Evolutionary conservation across 2,329 filamentous ascomycete species (phyloP), one percentile per base, ranked within the genome.

Genomic region (Fusarium zealandicum): DNA sequence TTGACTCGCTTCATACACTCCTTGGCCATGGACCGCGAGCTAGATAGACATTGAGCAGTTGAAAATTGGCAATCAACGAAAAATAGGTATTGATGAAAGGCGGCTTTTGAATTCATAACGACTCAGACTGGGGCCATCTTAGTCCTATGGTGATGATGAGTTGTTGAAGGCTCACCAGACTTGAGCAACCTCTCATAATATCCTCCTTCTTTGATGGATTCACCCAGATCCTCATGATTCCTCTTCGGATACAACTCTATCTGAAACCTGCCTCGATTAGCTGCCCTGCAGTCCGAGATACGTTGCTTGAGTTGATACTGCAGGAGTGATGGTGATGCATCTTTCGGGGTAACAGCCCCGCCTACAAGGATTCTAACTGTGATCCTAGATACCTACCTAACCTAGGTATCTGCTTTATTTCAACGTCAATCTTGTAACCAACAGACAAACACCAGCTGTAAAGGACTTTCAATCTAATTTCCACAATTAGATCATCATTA

Each of bases 401-500:
- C n/a, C n/a, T n/a, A n/a, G n/a, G n/a, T n/a, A 20, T 9, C 35
- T 39, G 35, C 35, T 39, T 37, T 40, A 48, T 25, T 40, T 39
- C 17, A 17, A 48, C 44, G 28, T 40, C 35, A 28, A 36, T 18
- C 11, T 33, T 18, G 31, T 36, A 36, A 45, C 31, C 42, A 45
- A 45, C 18, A n/a, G 14, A 35, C 7, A 22, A 16, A 20, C 17
- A 18, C 33, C 32, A 38, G 27, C 33, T 31, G 17, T 22, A 36
- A 32, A 16, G 43, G n/a, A 36, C 18, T 43, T 16, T 7, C 25
- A 39, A 44, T 51, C 47, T 14, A 7, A 38, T 35, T 32, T 32
- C 45, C 27, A 40, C 14, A 44, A 44, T 32, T 32, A 51, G 31
- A 25, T 16, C 28, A 44, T 44, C 39, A 25, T 16, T 31, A 44